Percentiles rank a stretch among this genome's conserved stretches.
Conservation (phyloP, 148 eudicot genomes). For the Fagopyrum tataricum region DNA sequence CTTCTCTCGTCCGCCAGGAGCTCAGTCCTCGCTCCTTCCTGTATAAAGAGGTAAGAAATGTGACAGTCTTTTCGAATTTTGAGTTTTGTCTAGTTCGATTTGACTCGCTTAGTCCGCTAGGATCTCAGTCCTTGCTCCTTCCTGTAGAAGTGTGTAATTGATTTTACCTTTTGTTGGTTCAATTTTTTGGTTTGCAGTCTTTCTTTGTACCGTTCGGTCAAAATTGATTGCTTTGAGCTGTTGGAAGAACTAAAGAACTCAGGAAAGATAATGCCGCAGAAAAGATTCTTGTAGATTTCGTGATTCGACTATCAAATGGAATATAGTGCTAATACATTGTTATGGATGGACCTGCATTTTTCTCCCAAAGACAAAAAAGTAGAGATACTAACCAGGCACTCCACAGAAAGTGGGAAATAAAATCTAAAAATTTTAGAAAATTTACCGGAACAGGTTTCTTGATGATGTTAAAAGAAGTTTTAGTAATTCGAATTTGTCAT, state of each 20-base stretch:
- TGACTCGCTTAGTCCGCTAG: background rate
- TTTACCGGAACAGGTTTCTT: background rate
- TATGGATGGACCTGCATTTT: background rate
- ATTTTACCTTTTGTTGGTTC: background rate
- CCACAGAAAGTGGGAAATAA: background rate
- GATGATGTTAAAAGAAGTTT: background rate
- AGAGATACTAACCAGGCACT: background rate
- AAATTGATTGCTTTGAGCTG: background rate
- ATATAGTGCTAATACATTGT: no score
- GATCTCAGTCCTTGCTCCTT: no score
- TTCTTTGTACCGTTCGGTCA: background rate
- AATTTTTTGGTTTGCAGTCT: background rate
- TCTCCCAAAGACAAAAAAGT: background rate
- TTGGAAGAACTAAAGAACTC: background rate
- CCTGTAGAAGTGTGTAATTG: background rate
- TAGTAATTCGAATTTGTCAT: background rate
- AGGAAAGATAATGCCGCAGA: background rate
- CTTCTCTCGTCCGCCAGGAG: constrained; percentile 32
- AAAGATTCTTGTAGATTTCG: background rate
- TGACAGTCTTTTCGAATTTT: background rate
- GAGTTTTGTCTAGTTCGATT: background rate
- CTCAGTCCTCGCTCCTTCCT: constrained; percentile 29
- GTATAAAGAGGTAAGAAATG: constrained; percentile 22
- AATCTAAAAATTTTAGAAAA: background rate
- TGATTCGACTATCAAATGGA: background rate